Evolutionary conservation across 352 stramenopile species (phyloP), one percentile per base, ranked within the genome.

Genomic region (Pythium phragmiticola): DNA sequence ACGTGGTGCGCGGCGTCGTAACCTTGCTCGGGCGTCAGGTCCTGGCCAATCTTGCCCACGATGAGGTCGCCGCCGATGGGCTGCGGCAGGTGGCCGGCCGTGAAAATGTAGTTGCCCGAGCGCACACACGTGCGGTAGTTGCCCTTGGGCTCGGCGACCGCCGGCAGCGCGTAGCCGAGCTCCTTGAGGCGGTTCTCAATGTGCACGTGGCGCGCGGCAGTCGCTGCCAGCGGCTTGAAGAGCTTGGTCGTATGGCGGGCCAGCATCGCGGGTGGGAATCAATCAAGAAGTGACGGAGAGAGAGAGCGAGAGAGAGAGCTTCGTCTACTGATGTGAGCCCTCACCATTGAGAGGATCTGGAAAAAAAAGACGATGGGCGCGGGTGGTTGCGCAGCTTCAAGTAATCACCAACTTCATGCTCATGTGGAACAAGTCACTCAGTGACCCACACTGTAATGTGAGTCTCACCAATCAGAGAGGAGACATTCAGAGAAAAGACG

Each of bases 1-100:
- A 94, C 82, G 71, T 89, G 80, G 66, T 94, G 79, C 7, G 94
- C 93, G 33, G 89, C 92, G 46, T 96, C 85, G 74, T 98, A 97
- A 41, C 82, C 94, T 70, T 98, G 63, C 66, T 98, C 89, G 0
- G 80, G 82, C 9, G 84, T 96, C 50, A 97, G 56, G 62, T 97
- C 90, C 65, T 87, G 79, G 64, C 92, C 91, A 47, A 98, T 77
- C 73, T 97, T 96, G 63, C 92, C 92, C 53, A 80, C 78, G 47
- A 97, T 87, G 33, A 98, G 74, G 16, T 92, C 75, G 4, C 91
- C 88, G 36, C 73, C 80, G 4, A 78, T 74, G 9, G 77, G 77
- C 64, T 89, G 73, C 33, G 88, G 88, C 64, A 96, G 65, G 66
- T 96, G 88, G 45, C 88, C 89, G 42, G 88, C 80, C 45, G 86